Base-by-base conservation (phyloP, 1,284 basidiomycete genomes). In the Ustilago xerochloae region DNA sequence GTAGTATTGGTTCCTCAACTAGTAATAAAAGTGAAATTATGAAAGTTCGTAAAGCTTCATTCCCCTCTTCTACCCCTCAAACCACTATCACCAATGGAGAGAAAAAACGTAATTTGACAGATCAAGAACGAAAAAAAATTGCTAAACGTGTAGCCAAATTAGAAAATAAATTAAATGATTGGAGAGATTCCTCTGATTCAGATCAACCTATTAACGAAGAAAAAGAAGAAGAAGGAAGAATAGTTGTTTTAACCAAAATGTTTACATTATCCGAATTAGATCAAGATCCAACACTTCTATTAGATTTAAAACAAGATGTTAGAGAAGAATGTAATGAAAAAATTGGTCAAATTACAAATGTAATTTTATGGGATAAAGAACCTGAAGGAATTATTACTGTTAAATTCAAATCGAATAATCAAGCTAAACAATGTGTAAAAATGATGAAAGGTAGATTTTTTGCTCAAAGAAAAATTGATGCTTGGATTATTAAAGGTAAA, bases 361-460 rank as follows among this genome's bases (percentile, higher is more conserved):
- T 98, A 0, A 90, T 93, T n/a, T 85, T 99, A 30, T 99, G 96
- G 84, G 96, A 99, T 86, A 94, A 91, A 86, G 97, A 99, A 84
- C 87, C 90, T 22, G 94, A 97, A 39, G 97, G 97, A 2, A 87
- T 99, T 60, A 97, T 99, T 89, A 96, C 94, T 0, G 91, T 99
- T 70, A 96, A 96, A 78, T 99, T 98, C 87, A 90, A 90, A 63
- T 93, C 96, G 72, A 88, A 91, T 6, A 80, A 93, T 3, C 90
- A 93, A 56, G 96, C 96, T 0, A 90, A 93, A 83, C 93, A 93
- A 5, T 99, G 96, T 80, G 87, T 98, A 12, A 66, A 92, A 90
- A 97, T 92, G 90, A 98, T 98, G 94, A 90, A 97, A 77, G 93
- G 93, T 1, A 89, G 97, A 22, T 98, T 90, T 86, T 99, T 99